These are phyloP conservation scores for Hypomontagnella submonticulosa DNA, from an alignment of 495 filamentous ascomycete species.

Conservation along the genomic window DNA sequence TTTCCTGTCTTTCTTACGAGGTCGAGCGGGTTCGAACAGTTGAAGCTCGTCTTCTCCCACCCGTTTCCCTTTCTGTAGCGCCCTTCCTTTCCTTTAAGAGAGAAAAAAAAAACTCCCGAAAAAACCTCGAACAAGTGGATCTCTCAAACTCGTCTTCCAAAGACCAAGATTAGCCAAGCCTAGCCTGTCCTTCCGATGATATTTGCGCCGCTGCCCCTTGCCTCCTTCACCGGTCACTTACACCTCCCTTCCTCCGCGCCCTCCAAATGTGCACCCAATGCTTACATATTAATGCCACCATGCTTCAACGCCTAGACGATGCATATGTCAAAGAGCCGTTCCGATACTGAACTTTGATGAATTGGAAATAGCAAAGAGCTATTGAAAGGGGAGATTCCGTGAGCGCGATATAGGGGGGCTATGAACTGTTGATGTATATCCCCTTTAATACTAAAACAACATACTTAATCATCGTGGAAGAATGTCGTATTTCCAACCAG, in stretches of 20 bases:
- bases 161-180: conserved; percentile 16
- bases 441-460: not conserved
- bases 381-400: conserved; percentile 55
- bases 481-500: conserved; percentile 54
- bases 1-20: conserved; percentile 18
- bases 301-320: conserved; percentile 43
- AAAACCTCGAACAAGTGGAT: not conserved
- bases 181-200: conserved; percentile 16
- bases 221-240: not conserved
- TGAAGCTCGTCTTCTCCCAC: conserved; percentile 1
- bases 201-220: conserved; percentile 18
- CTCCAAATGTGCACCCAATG: conserved; percentile 28
- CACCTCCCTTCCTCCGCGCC: conserved; percentile 14
- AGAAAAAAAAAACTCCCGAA: not conserved
- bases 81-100: not conserved
- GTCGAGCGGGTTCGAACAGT: conserved; percentile 7
- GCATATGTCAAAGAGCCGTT: conserved; percentile 35
- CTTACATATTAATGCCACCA: conserved; percentile 40
- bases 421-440: conserved; percentile 18
- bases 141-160: conserved; percentile 20
- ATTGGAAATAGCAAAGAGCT: conserved; percentile 21
- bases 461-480: conserved; percentile 58
- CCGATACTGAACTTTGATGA: conserved; percentile 21
- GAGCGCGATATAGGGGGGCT: conserved; percentile 45
- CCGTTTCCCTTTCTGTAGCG: conserved; percentile 15